Evolutionary conservation across 2,329 filamentous ascomycete species (phyloP).

Genomic region (Colletotrichum caudatum): DNA sequence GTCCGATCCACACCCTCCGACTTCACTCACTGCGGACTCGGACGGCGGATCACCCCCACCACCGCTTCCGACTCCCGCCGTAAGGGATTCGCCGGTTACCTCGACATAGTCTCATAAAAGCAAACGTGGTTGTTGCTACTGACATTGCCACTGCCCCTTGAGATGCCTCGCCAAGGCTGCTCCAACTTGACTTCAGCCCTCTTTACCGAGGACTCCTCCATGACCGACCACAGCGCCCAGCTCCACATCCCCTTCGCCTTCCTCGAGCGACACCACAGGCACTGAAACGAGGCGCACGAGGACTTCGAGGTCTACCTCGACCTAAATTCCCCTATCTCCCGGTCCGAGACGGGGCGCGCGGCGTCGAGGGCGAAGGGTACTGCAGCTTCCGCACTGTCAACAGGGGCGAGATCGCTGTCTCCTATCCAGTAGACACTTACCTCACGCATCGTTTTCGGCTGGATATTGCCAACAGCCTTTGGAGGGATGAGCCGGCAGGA

Average conservation of each 20-base stretch:
- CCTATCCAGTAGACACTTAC: neutral
- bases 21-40: slow-evolving; percentile 9
- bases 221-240: slow-evolving; percentile 37
- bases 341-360: slow-evolving; percentile 14
- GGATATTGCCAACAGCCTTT: neutral
- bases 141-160: too few relatives aligned
- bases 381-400: slow-evolving; percentile 37
- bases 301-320: slow-evolving; percentile 34
- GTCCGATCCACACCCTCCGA: slow-evolving; percentile 25
- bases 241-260: slow-evolving; percentile 27
- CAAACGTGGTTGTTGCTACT: neutral
- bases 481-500: too few relatives aligned
- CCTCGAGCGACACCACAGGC: slow-evolving; percentile 33
- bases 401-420: slow-evolving; percentile 9
- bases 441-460: neutral
- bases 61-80: slow-evolving; percentile 8
- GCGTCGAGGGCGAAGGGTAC: slow-evolving; percentile 23
- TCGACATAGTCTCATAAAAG: neutral
- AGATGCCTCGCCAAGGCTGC: slow-evolving; percentile 23
- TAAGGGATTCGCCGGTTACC: too few relatives aligned
- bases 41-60: slow-evolving; percentile 31
- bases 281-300: slow-evolving; percentile 34
- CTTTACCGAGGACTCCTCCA: slow-evolving; percentile 23
- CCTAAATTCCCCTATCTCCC: slow-evolving; percentile 29
- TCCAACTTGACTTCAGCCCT: neutral